Conservation (phyloP, 192 early-diverging fungal genomes). For the Chytriomyces sp. region DNA sequence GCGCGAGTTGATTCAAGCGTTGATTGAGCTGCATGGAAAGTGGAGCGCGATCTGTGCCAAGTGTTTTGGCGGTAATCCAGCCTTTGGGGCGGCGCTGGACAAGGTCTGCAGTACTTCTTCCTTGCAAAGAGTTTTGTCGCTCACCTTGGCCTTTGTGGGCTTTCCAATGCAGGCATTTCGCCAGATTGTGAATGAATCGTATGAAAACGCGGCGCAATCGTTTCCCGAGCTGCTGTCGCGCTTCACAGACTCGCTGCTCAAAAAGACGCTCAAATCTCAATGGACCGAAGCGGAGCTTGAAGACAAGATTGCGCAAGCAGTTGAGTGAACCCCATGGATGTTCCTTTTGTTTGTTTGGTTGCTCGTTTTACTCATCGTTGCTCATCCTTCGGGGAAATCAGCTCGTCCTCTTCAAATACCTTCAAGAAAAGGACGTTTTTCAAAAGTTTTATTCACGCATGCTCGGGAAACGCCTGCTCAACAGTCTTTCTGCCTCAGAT, state of each 20-base stretch:
- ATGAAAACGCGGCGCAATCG: slow-evolving; percentile 48
- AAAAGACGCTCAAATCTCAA: slow-evolving; percentile 55
- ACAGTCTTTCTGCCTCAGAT: slow-evolving; percentile 68
- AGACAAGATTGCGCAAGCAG: slow-evolving; percentile 62
- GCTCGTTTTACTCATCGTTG: background rate
- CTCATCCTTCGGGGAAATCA: slow-evolving; percentile 18
- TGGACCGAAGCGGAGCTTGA: slow-evolving; percentile 66
- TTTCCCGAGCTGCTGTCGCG: slow-evolving; percentile 80
- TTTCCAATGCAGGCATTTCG: slow-evolving; percentile 61
- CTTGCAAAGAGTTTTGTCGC: background rate
- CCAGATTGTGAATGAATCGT: slow-evolving; percentile 64
- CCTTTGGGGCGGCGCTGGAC: slow-evolving; percentile 77
- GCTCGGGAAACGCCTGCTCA: slow-evolving; percentile 82
- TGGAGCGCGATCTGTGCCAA: slow-evolving; percentile 60
- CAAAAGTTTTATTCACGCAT: slow-evolving; percentile 87
- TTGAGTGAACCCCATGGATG: slow-evolving; percentile 43
- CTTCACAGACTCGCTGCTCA: slow-evolving; percentile 75
- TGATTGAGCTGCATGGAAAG: slow-evolving; percentile 67
- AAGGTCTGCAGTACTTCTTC: slow-evolving; percentile 48
- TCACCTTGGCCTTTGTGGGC: background rate
- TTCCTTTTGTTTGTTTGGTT: slow-evolving; percentile 5
- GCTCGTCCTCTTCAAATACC: slow-evolving; percentile 80
- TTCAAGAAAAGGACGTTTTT: slow-evolving; percentile 90
- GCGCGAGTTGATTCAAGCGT: slow-evolving; percentile 65
- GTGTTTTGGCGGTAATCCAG: slow-evolving; percentile 67